phyloP scores from a whole-genome alignment of 345 rosid species.

The Punica granatum region DNA sequence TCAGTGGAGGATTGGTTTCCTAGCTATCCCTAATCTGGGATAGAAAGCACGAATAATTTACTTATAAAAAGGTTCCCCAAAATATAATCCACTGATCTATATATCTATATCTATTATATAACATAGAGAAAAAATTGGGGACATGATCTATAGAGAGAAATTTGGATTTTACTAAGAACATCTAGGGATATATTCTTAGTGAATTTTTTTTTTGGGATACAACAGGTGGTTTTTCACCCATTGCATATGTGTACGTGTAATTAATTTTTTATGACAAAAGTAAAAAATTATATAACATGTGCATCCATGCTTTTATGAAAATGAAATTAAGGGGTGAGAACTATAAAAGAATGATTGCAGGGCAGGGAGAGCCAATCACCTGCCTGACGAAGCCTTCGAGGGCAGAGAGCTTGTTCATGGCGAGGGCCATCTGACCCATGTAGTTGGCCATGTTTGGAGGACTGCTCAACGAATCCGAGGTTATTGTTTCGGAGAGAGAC shows the following conservation, averaged over 20 bases:
- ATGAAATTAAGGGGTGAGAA: background rate
- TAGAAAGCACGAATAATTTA: too few relatives aligned
- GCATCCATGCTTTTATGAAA: background rate
- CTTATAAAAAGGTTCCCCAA: too few relatives aligned
- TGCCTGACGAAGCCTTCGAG: slow-evolving; percentile 87
- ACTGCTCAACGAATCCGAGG: slow-evolving; percentile 70
- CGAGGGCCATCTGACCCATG: slow-evolving; percentile 95
- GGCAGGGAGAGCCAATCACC: slow-evolving; percentile 32
- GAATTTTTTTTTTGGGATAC: too few relatives aligned
- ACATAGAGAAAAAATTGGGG: too few relatives aligned
- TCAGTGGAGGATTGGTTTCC: slow-evolving; percentile 26
- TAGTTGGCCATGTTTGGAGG: slow-evolving; percentile 82
- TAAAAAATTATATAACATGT: background rate
- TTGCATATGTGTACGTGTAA: too few relatives aligned
- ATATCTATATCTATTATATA: too few relatives aligned
- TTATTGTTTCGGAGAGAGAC: slow-evolving; percentile 74
- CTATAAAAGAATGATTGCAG: background rate
- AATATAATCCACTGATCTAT: too few relatives aligned
- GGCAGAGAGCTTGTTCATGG: slow-evolving; percentile 91
- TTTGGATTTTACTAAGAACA: too few relatives aligned
- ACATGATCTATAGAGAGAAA: too few relatives aligned
- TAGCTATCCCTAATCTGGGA: slow-evolving; percentile 10
- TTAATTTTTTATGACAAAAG: too few relatives aligned
- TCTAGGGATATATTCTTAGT: too few relatives aligned
- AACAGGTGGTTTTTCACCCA: too few relatives aligned